Evolutionary conservation across 169 alveolate genomes (phyloP), one percentile per base, ranked within the genome.

Genomic region (Plasmodium fragile): DNA sequence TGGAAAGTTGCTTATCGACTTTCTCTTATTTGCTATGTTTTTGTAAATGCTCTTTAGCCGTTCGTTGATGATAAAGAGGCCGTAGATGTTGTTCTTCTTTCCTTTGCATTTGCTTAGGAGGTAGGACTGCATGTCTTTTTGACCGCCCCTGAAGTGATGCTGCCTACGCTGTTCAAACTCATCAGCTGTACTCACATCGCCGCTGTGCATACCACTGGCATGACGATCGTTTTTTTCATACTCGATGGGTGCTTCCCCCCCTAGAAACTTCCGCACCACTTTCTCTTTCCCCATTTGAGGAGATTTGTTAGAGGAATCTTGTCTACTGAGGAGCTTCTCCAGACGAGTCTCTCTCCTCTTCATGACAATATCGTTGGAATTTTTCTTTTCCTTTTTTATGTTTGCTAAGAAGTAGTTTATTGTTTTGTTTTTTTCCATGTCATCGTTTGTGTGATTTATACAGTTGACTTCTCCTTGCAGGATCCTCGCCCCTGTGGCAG

Each of bases 1-100:
- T 10, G 93, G 93, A 28, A 85, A 77, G 39, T 85, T 85, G 25
- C 93, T 85, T 3, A 69, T 85, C 1, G 93, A 85, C 65, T 85
- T 85, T 49, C 59, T 85, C 13, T 49, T 85, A 32, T 43, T 85
- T 16, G 53, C 93, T 16, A 85, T 85, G 8, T 85, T 85, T 34
- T 75, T 85, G 49, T 85, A 85, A 6, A 85, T 85, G 65, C 41
- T 75, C 80, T 85, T 85, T 41, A 85, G 45, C 4, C 93, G 55
- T 32, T 85, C 93, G 45, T 85, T 85, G 8, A 85, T 85, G 43
- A 85, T 85, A 41, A 85, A 85, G 32, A 85, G 43, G 11, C 93
- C 93, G 69, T 85, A 85, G 28, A 85, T 75, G 79, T 85, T 85
- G 34, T 78, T 85, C 53, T 78, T 85, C 53, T 85, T 85, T 3